Conservation (phyloP, 768 basidiomycete genomes). For the Boletus eberwhitei region DNA sequence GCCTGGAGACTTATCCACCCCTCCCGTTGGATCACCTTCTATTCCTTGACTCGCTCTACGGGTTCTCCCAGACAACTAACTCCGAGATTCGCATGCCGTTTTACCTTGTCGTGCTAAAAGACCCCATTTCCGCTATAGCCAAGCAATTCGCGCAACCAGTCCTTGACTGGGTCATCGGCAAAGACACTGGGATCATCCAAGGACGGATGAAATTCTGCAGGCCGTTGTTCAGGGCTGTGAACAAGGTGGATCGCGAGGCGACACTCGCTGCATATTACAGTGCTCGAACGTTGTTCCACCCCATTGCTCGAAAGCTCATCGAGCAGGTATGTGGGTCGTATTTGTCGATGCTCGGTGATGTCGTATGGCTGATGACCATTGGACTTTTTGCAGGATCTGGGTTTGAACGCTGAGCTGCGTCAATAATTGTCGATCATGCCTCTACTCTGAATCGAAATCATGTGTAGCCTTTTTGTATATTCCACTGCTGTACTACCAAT, state of each 20-base stretch:
- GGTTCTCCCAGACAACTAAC: conserved; percentile 41
- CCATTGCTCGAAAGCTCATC: conserved; percentile 48
- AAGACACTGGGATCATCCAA: conserved; percentile 39
- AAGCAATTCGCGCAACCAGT: conserved; percentile 33
- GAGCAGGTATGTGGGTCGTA: conserved; percentile 38
- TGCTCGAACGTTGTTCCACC: conserved; percentile 42
- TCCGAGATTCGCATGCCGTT: conserved; percentile 52
- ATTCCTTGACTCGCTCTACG: conserved; percentile 44
- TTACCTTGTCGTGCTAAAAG: conserved; percentile 47
- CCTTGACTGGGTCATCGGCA: conserved; percentile 45
- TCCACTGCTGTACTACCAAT: no score
- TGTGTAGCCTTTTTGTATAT: no score
- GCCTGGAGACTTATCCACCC: conserved; percentile 39
- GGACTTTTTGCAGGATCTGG: conserved; percentile 24
- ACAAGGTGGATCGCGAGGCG: conserved; percentile 34
- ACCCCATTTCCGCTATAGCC: conserved; percentile 34
- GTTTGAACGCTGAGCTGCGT: background rate
- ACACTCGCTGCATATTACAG: conserved; percentile 36
- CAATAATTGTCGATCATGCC: background rate
- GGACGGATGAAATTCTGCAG: conserved; percentile 58
- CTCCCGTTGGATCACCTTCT: conserved; percentile 43
- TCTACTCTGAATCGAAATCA: no score
- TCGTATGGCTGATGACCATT: background rate
- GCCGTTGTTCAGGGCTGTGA: conserved; percentile 41
- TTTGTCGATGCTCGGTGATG: background rate